Conservation (phyloP, 345 rosid species). For the Viola odorata region DNA sequence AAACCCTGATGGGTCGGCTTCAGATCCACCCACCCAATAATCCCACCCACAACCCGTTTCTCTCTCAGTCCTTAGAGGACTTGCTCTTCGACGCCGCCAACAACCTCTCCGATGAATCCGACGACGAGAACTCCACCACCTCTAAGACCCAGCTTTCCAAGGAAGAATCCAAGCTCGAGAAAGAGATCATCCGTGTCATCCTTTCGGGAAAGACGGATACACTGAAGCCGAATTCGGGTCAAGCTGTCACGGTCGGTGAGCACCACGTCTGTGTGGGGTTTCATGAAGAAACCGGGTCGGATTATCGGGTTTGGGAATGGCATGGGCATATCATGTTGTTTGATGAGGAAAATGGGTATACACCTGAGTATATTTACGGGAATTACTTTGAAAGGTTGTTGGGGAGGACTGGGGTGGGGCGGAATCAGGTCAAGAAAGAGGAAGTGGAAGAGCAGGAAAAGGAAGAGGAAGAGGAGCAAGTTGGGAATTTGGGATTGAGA, state of each 20-base stretch:
- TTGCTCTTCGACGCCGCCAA: conserved; percentile 37
- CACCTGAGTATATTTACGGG: conserved; percentile 92
- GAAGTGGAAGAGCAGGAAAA: conserved; percentile 18
- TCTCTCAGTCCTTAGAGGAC: conserved; percentile 79
- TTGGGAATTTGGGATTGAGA: conserved; percentile 64
- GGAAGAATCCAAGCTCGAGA: conserved; percentile 84
- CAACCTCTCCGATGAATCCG: conserved; percentile 34
- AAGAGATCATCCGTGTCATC: conserved; percentile 65
- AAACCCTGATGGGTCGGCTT: conserved; percentile 78
- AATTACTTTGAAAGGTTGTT: conserved; percentile 91
- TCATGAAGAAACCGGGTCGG: conserved; percentile 74
- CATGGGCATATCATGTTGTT: conserved; percentile 94
- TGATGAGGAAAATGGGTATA: conserved; percentile 78
- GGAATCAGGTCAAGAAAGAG: conserved; percentile 4
- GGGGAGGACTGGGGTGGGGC: conserved; percentile 28
- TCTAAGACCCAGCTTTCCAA: conserved; percentile 44
- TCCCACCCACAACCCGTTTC: conserved; percentile 32
- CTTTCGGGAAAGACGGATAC: conserved; percentile 62
- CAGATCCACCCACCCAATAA: conserved; percentile 44
- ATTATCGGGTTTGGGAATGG: conserved; percentile 99
- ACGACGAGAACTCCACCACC: conserved; percentile 28
- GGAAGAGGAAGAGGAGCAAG: conserved; percentile 40
- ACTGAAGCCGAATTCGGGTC: conserved; percentile 90
- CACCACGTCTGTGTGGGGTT: conserved; percentile 88
- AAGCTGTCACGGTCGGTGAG: conserved; percentile 80